Evolutionary conservation across 2,329 filamentous ascomycete genomes (phyloP).

Genomic region (Domatiomyces catenatus): DNA sequence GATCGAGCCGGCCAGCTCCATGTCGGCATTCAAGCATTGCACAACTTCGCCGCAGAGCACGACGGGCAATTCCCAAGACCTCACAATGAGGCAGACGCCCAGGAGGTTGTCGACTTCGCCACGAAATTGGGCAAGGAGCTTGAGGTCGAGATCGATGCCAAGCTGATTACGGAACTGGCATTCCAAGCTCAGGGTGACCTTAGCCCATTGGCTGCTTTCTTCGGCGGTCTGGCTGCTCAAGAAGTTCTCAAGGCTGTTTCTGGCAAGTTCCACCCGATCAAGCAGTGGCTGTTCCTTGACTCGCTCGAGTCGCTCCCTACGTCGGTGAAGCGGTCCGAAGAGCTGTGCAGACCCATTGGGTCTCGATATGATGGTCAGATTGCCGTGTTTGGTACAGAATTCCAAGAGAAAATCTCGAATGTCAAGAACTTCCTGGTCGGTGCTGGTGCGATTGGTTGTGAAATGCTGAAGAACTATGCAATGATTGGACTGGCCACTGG

Average conservation of each 20-base stretch:
- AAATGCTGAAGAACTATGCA: conserved; percentile 99
- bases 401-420: conserved; percentile 84
- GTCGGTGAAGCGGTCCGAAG: conserved; percentile 59
- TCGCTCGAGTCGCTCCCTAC: conserved; percentile 87
- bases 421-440: conserved; percentile 88
- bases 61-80: conserved; percentile 59
- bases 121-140: conserved; percentile 52
- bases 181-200: conserved; percentile 89
- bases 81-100: conserved; percentile 71
- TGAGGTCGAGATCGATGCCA: conserved; percentile 74
- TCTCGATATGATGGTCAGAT: conserved; percentile 94
- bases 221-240: conserved; percentile 83
- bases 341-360: conserved; percentile 70
- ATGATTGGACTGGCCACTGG: conserved; percentile 93
- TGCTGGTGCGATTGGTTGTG: conserved; percentile 91
- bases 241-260: conserved; percentile 94
- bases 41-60: conserved; percentile 64
- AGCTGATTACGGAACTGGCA: conserved; percentile 79
- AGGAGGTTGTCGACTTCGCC: conserved; percentile 59
- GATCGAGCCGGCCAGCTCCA: conserved; percentile 88
- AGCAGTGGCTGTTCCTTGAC: conserved; percentile 95
- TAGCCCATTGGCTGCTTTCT: conserved; percentile 84
- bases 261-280: conserved; percentile 90
- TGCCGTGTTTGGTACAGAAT: conserved; percentile 84
- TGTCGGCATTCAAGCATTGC: conserved; percentile 79